Percentiles rank a stretch among this genome's conserved stretches.
Conservation (phyloP, 2,329 filamentous ascomycete genomes). For the Penicillium hordei region DNA sequence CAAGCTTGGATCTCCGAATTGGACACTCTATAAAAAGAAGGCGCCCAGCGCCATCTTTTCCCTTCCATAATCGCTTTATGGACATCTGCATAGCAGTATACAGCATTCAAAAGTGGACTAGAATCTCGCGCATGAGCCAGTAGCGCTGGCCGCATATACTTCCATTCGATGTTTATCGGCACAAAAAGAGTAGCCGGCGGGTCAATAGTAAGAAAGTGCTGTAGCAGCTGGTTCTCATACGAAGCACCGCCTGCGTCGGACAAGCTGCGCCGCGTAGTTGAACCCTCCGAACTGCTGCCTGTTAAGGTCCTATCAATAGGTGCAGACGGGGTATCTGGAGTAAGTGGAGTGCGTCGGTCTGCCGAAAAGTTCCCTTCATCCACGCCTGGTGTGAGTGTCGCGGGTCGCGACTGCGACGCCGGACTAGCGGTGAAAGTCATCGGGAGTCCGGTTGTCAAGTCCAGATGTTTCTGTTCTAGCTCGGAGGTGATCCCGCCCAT, state of each 20-base stretch:
- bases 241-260: slow-evolving; percentile 20
- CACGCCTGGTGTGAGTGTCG: background rate
- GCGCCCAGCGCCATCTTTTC: slow-evolving; percentile 29
- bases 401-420: slow-evolving; percentile 12
- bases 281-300: slow-evolving; percentile 15
- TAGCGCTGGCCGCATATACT: slow-evolving; percentile 30
- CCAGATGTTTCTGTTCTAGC: slow-evolving; percentile 36
- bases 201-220: slow-evolving; percentile 30
- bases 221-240: slow-evolving; percentile 34
- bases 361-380: slow-evolving; percentile 14
- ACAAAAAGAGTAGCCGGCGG: slow-evolving; percentile 35
- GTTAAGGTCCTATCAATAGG: slow-evolving; percentile 17
- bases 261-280: slow-evolving; percentile 19
- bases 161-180: slow-evolving; percentile 35
- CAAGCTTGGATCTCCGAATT: slow-evolving; percentile 33
- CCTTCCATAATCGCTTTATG: slow-evolving; percentile 30
- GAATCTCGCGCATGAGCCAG: slow-evolving; percentile 28
- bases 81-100: slow-evolving; percentile 38
- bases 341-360: slow-evolving; percentile 14
- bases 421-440: slow-evolving; percentile 17
- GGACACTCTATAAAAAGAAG: slow-evolving; percentile 32
- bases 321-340: slow-evolving; percentile 15
- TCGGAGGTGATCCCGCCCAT: slow-evolving; percentile 40
- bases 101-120: slow-evolving; percentile 28
- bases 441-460: slow-evolving; percentile 27